These are phyloP conservation scores for Ascochyta fabae DNA, from an alignment of 2,329 filamentous ascomycete genomes.

Conservation along the genomic window DNA sequence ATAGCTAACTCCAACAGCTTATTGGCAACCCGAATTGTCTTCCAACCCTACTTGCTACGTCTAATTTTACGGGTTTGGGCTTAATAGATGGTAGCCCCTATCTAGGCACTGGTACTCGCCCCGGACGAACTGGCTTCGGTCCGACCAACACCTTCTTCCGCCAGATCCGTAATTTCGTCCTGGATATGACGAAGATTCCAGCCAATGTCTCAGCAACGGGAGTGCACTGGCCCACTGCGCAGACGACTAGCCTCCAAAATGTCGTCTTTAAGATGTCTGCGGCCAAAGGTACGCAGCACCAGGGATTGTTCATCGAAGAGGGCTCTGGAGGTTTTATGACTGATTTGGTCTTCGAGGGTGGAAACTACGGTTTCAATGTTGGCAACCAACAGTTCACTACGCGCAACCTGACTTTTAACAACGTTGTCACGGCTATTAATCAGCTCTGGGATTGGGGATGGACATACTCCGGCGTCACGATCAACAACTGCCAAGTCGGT, in stretches of 20 bases:
- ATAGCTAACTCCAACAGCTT: slow-evolving; percentile 42
- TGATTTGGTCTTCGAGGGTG: slow-evolving; percentile 55
- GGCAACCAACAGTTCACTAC: slow-evolving; percentile 63
- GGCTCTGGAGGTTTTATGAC: slow-evolving; percentile 56
- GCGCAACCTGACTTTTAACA: slow-evolving; percentile 61
- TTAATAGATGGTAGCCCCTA: slow-evolving; percentile 66
- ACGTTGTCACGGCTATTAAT: slow-evolving; percentile 60
- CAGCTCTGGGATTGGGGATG: slow-evolving; percentile 68
- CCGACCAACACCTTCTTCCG: slow-evolving; percentile 69
- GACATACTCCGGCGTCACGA: slow-evolving; percentile 58
- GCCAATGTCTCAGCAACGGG: slow-evolving; percentile 54
- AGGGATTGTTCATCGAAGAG: slow-evolving; percentile 54
- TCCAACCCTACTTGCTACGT: slow-evolving; percentile 61
- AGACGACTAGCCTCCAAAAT: slow-evolving; percentile 55
- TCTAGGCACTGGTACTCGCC: slow-evolving; percentile 34
- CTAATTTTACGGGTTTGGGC: slow-evolving; percentile 61
- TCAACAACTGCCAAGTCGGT: slow-evolving; percentile 61
- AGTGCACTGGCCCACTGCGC: slow-evolving; percentile 56
- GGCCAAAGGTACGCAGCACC: slow-evolving; percentile 54
- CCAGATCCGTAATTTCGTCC: slow-evolving; percentile 68
- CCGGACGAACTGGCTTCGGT: slow-evolving; percentile 49
- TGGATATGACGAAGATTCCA: slow-evolving; percentile 63
- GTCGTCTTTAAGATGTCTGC: slow-evolving; percentile 54
- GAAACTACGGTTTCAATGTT: slow-evolving; percentile 49
- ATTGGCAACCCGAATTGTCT: slow-evolving; percentile 65